A percentile compares a stretch with the other conserved stretches of the same genome.
Evolutionary conservation across 2,329 filamentous ascomycete genomes (phyloP).

Genomic region (Erysiphe neolycopersici): DNA sequence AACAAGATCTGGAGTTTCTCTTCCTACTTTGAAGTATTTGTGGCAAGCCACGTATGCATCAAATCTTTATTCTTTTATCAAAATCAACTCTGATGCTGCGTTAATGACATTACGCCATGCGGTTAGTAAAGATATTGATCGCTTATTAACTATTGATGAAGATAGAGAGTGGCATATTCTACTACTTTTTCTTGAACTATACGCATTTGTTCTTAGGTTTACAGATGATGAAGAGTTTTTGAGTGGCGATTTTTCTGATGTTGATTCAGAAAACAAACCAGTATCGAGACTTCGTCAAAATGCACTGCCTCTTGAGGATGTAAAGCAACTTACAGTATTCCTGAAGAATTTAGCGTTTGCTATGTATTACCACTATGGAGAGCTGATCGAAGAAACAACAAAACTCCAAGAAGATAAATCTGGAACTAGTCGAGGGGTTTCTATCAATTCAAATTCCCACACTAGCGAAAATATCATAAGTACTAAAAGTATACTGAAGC

Average conservation of each 20-base stretch:
- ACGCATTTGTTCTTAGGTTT: constrained; percentile 72
- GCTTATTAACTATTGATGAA: constrained; percentile 4
- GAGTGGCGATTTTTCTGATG: constrained; percentile 22
- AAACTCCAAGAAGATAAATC: constrained; percentile 16
- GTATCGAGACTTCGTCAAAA: constrained; percentile 28
- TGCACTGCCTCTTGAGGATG: constrained; percentile 41
- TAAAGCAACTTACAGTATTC: constrained; percentile 53
- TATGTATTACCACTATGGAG: constrained; percentile 57
- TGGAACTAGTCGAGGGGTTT: constrained; percentile 19
- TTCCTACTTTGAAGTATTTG: constrained; percentile 57
- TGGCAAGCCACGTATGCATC: constrained; percentile 42
- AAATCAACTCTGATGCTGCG: constrained; percentile 27
- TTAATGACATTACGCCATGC: constrained; percentile 20
- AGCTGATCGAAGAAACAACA: constrained; percentile 23
- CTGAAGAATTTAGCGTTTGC: constrained; percentile 79
- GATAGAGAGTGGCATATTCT: constrained; percentile 58
- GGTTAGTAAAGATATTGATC: constrained; percentile 2
- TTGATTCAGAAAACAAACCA: constrained; percentile 15
- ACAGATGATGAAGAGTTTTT: constrained; percentile 96
- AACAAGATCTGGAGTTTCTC: constrained; percentile 12
- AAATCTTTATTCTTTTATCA: constrained; percentile 28
- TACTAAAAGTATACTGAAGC: constrained; percentile 8
- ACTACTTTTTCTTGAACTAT: constrained; percentile 77
- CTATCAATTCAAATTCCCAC: constrained; percentile 4
- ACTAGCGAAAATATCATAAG: constrained; percentile 2